Conservation (phyloP, 2,329 filamentous ascomycete genomes). For the Aspergillus sergii region DNA sequence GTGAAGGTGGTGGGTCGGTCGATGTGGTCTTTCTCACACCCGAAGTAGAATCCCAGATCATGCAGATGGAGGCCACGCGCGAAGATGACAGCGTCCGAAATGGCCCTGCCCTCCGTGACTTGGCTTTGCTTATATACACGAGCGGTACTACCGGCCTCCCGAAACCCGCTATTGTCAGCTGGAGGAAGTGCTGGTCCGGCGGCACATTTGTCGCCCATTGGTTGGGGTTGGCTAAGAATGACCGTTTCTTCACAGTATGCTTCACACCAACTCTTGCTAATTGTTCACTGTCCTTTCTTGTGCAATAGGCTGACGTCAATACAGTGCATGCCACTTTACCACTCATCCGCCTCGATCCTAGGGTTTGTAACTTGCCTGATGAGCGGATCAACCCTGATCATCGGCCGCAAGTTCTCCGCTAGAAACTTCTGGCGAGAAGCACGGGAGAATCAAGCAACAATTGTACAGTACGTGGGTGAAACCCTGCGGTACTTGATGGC, state of each 20-base stretch:
- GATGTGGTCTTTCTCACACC: slow-evolving; percentile 65
- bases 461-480: slow-evolving; percentile 86
- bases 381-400: slow-evolving; percentile 65
- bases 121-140: slow-evolving; percentile 79
- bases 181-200: slow-evolving; percentile 64
- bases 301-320: neutral
- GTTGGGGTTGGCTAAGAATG: slow-evolving; percentile 60
- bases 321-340: slow-evolving; percentile 85
- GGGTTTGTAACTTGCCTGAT: slow-evolving; percentile 65
- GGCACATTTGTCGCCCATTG: slow-evolving; percentile 58
- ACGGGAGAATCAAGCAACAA: slow-evolving; percentile 69
- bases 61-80: slow-evolving; percentile 56
- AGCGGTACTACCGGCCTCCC: slow-evolving; percentile 84
- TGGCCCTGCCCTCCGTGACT: slow-evolving; percentile 55
- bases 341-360: slow-evolving; percentile 74
- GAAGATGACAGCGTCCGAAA: slow-evolving; percentile 61
- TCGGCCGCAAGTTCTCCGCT: slow-evolving; percentile 78
- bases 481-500: slow-evolving; percentile 80
- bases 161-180: slow-evolving; percentile 76
- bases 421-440: slow-evolving; percentile 76
- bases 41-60: slow-evolving; percentile 59
- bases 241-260: slow-evolving; percentile 73
- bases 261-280: neutral
- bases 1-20: slow-evolving; percentile 50
- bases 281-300: slow-evolving; percentile 20